Percentiles rank a stretch among this genome's conserved stretches.
These are phyloP conservation scores for Grifola frondosa DNA, from an alignment of 1,284 basidiomycete genomes.

Conservation along the genomic window DNA sequence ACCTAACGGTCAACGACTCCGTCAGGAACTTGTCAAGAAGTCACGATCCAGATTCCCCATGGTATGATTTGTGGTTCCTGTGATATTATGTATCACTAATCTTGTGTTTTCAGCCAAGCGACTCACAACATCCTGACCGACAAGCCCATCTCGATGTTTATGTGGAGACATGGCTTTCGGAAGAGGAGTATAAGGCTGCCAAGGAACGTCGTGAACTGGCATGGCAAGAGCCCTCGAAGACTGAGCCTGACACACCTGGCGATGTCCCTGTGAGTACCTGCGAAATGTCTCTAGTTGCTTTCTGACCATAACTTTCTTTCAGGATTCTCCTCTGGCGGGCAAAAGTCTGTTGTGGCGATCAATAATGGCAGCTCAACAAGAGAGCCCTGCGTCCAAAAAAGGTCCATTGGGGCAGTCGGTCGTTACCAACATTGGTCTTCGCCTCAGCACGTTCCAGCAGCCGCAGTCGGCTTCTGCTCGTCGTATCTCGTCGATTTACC, in stretches of 20 bases:
- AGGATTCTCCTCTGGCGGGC: slow-evolving; percentile 38
- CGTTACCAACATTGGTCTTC: slow-evolving; percentile 38
- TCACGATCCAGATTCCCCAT: slow-evolving; percentile 66
- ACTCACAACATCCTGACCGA: slow-evolving; percentile 75
- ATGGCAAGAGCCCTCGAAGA: slow-evolving; percentile 55
- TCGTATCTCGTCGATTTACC: slow-evolving; percentile 39
- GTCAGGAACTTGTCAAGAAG: slow-evolving; percentile 67
- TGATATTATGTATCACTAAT: slow-evolving; percentile 6
- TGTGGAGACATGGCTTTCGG: slow-evolving; percentile 74
- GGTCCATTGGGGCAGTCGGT: slow-evolving; percentile 46
- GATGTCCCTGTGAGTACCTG: slow-evolving; percentile 27
- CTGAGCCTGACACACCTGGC: slow-evolving; percentile 42
- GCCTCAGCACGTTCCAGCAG: slow-evolving; percentile 39
- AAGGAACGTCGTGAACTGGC: slow-evolving; percentile 60
- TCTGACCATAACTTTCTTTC: slow-evolving; percentile 16
- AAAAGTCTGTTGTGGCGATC: slow-evolving; percentile 50
- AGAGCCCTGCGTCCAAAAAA: slow-evolving; percentile 32
- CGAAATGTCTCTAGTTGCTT: background rate
- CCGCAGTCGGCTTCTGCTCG: slow-evolving; percentile 29
- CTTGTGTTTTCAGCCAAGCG: slow-evolving; percentile 52
- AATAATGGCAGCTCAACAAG: slow-evolving; percentile 27
- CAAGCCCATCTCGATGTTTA: slow-evolving; percentile 63
- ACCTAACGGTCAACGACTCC: slow-evolving; percentile 63
- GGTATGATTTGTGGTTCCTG: slow-evolving; percentile 43
- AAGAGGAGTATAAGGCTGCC: slow-evolving; percentile 66